Percentiles rank a stretch among this genome's conserved stretches.
phyloP scores from a whole-genome alignment of 2,329 filamentous ascomycete species.

The Talaromyces sp. region DNA sequence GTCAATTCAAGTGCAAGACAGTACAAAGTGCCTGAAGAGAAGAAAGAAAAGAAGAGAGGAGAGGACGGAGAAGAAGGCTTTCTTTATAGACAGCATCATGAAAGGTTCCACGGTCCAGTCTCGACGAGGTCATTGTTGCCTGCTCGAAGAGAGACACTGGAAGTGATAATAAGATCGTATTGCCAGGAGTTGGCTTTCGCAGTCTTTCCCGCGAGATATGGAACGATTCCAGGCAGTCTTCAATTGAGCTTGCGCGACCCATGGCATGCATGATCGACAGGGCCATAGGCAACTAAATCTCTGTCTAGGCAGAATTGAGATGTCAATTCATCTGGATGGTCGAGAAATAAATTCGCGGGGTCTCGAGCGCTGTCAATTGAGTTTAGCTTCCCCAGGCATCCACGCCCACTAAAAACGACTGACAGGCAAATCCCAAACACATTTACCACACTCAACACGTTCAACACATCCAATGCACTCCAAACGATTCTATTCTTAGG shows the following conservation, averaged over 20 bases:
- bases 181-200: background rate
- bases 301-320: background rate
- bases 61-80: background rate
- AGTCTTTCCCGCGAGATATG: background rate
- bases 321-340: background rate
- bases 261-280: background rate
- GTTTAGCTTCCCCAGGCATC: slow-evolving; percentile 5
- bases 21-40: slow-evolving; percentile 7
- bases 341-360: background rate
- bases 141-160: background rate
- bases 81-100: background rate
- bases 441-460: background rate
- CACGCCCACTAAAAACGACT: background rate
- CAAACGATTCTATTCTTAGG: background rate
- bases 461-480: background rate
- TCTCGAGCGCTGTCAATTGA: background rate
- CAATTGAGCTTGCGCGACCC: background rate
- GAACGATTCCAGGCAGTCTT: background rate
- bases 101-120: background rate
- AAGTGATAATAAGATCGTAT: background rate
- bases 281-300: background rate
- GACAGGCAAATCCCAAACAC: background rate
- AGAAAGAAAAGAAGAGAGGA: background rate
- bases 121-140: background rate
- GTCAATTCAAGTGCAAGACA: slow-evolving; percentile 7